A percentile compares a stretch with the other conserved stretches of the same genome.
Conservation (phyloP, 768 basidiomycete species). For the Russula virescens region DNA sequence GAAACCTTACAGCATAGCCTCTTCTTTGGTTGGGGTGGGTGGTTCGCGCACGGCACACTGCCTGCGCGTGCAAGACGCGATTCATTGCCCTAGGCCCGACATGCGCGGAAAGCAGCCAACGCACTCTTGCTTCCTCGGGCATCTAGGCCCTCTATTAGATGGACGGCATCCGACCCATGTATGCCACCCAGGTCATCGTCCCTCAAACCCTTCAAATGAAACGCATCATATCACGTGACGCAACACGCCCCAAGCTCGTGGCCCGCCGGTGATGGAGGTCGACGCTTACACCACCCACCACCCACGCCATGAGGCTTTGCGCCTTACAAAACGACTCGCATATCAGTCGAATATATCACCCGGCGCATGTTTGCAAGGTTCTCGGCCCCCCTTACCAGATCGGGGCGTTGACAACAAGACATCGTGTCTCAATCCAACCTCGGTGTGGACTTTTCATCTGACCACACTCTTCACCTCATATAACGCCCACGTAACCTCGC, state of each 20-base stretch:
- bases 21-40: neutral
- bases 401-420: constrained; percentile 16
- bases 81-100: neutral
- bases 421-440: constrained; percentile 16
- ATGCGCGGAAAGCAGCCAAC: neutral
- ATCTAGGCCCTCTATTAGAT: neutral
- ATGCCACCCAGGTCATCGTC: no score
- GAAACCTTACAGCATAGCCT: constrained; percentile 18
- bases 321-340: neutral
- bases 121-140: neutral
- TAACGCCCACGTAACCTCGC: constrained; percentile 12
- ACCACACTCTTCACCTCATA: constrained; percentile 21
- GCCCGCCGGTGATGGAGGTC: constrained; percentile 11
- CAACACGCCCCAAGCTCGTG: constrained; percentile 20
- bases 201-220: neutral
- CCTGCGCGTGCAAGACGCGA: neutral
- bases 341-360: constrained; percentile 14
- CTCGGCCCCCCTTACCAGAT: constrained; percentile 14
- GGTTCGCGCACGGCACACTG: neutral
- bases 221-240: constrained; percentile 6
- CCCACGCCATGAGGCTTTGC: constrained; percentile 14
- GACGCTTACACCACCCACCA: constrained; percentile 7
- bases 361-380: constrained; percentile 9
- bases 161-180: no score
- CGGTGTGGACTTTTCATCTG: constrained; percentile 13